Base-by-base conservation (phyloP, 2,329 filamentous ascomycete species). In the Calonectria naviculata region DNA sequence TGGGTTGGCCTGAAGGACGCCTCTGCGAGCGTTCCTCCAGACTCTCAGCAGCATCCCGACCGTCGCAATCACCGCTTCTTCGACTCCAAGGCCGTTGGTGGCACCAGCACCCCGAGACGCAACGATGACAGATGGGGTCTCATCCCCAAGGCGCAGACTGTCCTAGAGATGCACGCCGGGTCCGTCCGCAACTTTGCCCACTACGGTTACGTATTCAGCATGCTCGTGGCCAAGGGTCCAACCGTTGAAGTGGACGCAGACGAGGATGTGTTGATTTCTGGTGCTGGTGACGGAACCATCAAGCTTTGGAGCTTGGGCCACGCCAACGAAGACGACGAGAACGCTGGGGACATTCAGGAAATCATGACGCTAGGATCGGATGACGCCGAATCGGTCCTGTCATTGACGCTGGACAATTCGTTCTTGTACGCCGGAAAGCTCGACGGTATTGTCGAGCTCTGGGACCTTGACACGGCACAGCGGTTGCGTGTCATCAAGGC, bases 391-490 rank as follows among this genome's bases (percentile, higher is more conserved):
- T 92, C 90, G 0, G 89, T 93, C 15, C 86, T 98, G 70, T 97
- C 94, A 0, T 88, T 99, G 64, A 93, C 94, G 6, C 89, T 97
- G 3, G 95, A 98, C 73, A 95, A 95, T 0, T 95, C 95, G 0
- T 97, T 99, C 75, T 87, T 99, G 5, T 99, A 98, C 80, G 94
- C 94, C 70, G 97, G 97, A 56, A 93, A 97, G 76, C 89, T 95
- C 1, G 92, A 94, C 44, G 97, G 97, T 26, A 90, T 97, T 62
- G 91, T 99, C 71, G 96, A 98, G 81, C 90, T 99, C 13, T 99
- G 97, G 96, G 97, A 99, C 80, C 88, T 99, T 17, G 96, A 98
- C 80, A 98, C 97, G 0, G 92, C 93, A 65, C 97, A 99, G 83
- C 92, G 97, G 60, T 88, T 99, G 52, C 90, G 97, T 68, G 95